Conservation (phyloP, 805 yeast genomes). For the Cyberlindnera lachancei region DNA sequence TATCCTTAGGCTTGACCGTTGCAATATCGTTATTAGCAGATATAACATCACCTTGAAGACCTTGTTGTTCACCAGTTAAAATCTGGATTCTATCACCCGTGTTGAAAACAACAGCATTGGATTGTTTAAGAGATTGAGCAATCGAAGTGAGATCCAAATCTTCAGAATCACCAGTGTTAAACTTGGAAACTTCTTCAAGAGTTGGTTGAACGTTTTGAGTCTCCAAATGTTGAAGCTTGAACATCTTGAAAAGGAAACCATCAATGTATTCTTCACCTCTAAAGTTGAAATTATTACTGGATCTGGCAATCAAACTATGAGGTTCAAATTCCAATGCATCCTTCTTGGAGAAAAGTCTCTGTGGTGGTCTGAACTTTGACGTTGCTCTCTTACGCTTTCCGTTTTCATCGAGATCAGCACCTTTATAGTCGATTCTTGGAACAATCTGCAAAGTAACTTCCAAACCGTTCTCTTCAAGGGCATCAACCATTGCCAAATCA, state of each 20-base stretch:
- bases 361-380: constrained; percentile 70
- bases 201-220: constrained; percentile 80
- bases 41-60: constrained; percentile 73
- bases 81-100: constrained; percentile 94
- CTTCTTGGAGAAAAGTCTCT: constrained; percentile 77
- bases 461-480: constrained; percentile 87
- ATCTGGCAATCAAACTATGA: constrained; percentile 59
- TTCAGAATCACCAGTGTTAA: constrained; percentile 66
- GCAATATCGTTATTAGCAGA: constrained; percentile 61
- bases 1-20: constrained; percentile 36
- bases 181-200: constrained; percentile 79
- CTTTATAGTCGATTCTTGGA: constrained; percentile 90
- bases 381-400: constrained; percentile 46
- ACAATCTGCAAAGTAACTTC: constrained; percentile 91
- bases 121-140: constrained; percentile 74
- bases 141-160: constrained; percentile 81
- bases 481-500: constrained; percentile 89
- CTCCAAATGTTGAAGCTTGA: constrained; percentile 72
- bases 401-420: constrained; percentile 45
- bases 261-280: constrained; percentile 83
- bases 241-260: constrained; percentile 83
- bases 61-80: constrained; percentile 87
- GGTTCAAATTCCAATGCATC: constrained; percentile 86
- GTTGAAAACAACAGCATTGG: constrained; percentile 59
- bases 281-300: constrained; percentile 60